Evolutionary conservation across 305 asterid genomes (phyloP).

Genomic region (Fraxinus nigra): DNA sequence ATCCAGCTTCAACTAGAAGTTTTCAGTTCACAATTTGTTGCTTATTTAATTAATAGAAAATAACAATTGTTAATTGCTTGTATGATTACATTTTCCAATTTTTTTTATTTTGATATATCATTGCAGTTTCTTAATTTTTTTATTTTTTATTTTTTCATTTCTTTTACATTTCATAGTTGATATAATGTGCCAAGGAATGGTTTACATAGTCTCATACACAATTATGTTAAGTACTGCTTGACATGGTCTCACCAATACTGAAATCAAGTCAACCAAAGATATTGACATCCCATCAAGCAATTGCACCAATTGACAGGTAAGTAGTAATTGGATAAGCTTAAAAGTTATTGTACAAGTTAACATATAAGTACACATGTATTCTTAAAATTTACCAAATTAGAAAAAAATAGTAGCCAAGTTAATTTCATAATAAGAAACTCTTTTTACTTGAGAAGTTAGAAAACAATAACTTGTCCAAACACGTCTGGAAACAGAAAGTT

Average conservation of each 20-base stretch:
- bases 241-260: not conserved
- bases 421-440: not conserved
- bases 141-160: not conserved
- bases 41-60: not conserved
- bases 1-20: not conserved
- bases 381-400: not conserved
- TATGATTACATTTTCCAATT: not conserved
- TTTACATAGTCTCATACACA: not conserved
- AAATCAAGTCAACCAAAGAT: not conserved
- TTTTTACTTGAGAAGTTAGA: not conserved
- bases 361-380: not conserved
- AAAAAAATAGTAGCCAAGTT: not conserved
- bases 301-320: not conserved
- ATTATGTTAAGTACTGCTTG: not conserved
- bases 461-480: not conserved
- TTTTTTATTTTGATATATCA: not conserved
- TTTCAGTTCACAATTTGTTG: not conserved
- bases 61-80: not conserved
- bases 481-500: not conserved
- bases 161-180: not conserved
- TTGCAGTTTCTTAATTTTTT: not conserved
- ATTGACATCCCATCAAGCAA: not conserved
- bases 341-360: not conserved
- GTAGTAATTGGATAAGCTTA: not conserved
- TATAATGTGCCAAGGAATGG: not conserved